Evolutionary conservation across 352 stramenopile species (phyloP).

Genomic region (Pythium graminicola): DNA sequence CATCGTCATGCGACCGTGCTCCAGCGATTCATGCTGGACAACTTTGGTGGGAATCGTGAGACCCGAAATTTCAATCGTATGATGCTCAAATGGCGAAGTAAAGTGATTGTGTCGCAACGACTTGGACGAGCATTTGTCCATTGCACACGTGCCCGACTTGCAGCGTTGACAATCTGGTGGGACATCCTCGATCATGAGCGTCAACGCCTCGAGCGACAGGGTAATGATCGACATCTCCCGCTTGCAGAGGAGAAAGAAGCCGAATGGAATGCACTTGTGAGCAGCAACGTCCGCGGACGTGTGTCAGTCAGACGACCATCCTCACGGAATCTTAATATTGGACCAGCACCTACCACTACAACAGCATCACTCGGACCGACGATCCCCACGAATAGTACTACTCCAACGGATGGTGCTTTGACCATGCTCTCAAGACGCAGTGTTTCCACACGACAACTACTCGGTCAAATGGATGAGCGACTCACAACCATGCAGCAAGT

Average conservation of each 20-base stretch:
- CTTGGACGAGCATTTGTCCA: conserved; percentile 41
- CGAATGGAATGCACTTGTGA: conserved; percentile 28
- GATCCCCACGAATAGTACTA: conserved; percentile 4
- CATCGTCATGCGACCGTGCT: conserved; percentile 31
- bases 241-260: conserved; percentile 36
- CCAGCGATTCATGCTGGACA: conserved; percentile 51
- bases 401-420: not conserved
- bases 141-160: conserved; percentile 50
- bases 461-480: conserved; percentile 56
- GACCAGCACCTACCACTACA: not conserved
- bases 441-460: conserved; percentile 24
- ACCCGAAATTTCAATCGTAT: conserved; percentile 68
- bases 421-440: conserved; percentile 6
- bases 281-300: conserved; percentile 4
- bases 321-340: conserved; percentile 3
- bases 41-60: conserved; percentile 48
- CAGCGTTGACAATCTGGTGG: conserved; percentile 54
- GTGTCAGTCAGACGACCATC: conserved; percentile 6
- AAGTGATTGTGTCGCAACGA: conserved; percentile 65
- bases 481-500: conserved; percentile 70
- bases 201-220: conserved; percentile 48
- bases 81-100: conserved; percentile 65
- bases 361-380: not conserved
- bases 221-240: conserved; percentile 24
- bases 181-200: conserved; percentile 60